These are phyloP conservation scores for Neofusicoccum ribis DNA, from an alignment of 2,329 filamentous ascomycete species.

Conservation along the genomic window DNA sequence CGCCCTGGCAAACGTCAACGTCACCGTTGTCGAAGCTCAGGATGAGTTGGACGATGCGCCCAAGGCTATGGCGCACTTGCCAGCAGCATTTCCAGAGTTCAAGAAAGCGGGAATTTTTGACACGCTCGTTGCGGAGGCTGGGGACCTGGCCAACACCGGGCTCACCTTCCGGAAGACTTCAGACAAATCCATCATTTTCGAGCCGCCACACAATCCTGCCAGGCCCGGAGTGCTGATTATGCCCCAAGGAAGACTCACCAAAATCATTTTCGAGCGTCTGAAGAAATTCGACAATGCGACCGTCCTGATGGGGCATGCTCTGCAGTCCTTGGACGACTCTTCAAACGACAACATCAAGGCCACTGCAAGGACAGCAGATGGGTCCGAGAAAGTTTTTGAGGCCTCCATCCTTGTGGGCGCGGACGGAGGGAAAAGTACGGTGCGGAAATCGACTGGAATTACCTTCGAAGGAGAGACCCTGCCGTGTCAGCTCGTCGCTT, in stretches of 20 bases:
- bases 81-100: slow-evolving; percentile 41
- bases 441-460: slow-evolving; percentile 25
- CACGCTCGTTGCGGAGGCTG: slow-evolving; percentile 30
- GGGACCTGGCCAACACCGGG: slow-evolving; percentile 27
- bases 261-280: slow-evolving; percentile 29
- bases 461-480: slow-evolving; percentile 36
- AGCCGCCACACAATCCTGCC: slow-evolving; percentile 20
- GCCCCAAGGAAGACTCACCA: slow-evolving; percentile 35
- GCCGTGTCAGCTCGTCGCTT: slow-evolving; percentile 40
- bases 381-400: slow-evolving; percentile 23
- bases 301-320: slow-evolving; percentile 27
- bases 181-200: slow-evolving; percentile 26
- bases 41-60: slow-evolving; percentile 29
- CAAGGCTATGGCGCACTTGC: slow-evolving; percentile 46
- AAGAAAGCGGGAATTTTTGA: slow-evolving; percentile 38
- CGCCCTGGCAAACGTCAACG: slow-evolving; percentile 33
- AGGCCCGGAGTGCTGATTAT: slow-evolving; percentile 31
- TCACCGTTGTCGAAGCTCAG: slow-evolving; percentile 29
- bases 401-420: slow-evolving; percentile 34
- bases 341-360: slow-evolving; percentile 4
- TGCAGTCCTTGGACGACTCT: slow-evolving; percentile 23
- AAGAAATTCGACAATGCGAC: slow-evolving; percentile 21
- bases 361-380: not conserved
- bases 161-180: slow-evolving; percentile 32
- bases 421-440: slow-evolving; percentile 29